phyloP scores from a whole-genome alignment of 371 early-diverging fungal genomes.

The Mortierella sp. region DNA sequence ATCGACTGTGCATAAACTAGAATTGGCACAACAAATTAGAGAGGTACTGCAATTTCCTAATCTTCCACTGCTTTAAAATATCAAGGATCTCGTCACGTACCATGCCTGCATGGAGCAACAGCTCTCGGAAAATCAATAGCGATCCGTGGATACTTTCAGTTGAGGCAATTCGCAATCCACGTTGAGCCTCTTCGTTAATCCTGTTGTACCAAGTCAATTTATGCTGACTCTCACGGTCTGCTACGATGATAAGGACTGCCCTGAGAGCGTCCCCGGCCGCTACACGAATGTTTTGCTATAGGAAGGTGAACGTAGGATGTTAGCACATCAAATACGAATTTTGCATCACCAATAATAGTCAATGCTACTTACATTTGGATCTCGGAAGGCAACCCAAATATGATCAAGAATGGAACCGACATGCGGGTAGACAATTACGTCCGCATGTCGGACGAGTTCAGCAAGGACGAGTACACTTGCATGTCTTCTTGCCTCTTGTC shows the following conservation, averaged over 20 bases:
- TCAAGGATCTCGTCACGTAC: conserved; percentile 52
- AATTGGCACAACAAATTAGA: not conserved
- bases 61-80: not conserved
- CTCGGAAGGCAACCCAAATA: conserved; percentile 90
- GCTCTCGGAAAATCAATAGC: conserved; percentile 83
- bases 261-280: conserved; percentile 91
- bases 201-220: conserved; percentile 80
- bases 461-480: conserved; percentile 90
- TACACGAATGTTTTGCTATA: conserved; percentile 76
- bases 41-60: not conserved
- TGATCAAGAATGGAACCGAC: conserved; percentile 87
- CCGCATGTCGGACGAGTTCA: conserved; percentile 85
- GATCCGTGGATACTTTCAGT: conserved; percentile 93
- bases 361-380: conserved; percentile 68
- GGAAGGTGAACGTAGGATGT: not conserved
- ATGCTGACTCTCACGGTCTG: conserved; percentile 80
- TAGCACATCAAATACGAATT: not conserved
- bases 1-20: conserved; percentile 88
- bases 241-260: conserved; percentile 85
- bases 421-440: conserved; percentile 87
- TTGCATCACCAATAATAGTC: not conserved
- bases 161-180: conserved; percentile 75
- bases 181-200: conserved; percentile 87
- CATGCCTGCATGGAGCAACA: conserved; percentile 87
- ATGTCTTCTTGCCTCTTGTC: conserved; percentile 81